Evolutionary conservation across 306 rosid species (phyloP).

Genomic region (Astragalus membranaceus): DNA sequence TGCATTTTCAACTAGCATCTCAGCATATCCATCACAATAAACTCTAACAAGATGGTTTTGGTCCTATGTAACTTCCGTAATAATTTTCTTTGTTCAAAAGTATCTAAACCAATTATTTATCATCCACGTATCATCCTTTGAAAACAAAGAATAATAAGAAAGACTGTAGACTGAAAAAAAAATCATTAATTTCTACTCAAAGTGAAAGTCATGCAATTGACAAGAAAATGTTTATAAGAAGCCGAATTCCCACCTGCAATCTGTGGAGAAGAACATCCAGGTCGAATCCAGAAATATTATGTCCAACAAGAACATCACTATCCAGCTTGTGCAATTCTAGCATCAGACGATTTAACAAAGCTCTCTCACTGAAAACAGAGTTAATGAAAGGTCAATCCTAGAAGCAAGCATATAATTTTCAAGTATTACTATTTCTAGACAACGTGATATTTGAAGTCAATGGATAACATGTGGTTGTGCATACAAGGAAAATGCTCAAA

Average conservation of each 20-base stretch:
- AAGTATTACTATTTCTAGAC: background rate
- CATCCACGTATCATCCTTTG: background rate
- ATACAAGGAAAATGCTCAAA: background rate
- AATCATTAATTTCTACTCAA: background rate
- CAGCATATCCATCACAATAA: constrained; percentile 1
- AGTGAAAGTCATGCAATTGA: background rate
- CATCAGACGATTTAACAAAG: constrained; percentile 78
- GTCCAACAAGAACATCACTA: constrained; percentile 91
- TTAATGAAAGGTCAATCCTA: constrained; percentile 21
- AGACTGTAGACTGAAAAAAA: background rate
- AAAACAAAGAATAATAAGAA: background rate
- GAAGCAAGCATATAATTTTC: constrained; percentile 14
- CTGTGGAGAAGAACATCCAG: constrained; percentile 92
- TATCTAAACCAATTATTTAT: constrained; percentile 11
- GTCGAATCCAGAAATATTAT: constrained; percentile 92
- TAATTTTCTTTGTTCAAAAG: background rate
- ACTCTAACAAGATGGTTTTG: background rate
- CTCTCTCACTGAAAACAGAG: constrained; percentile 75
- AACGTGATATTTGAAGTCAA: background rate
- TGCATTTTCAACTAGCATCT: constrained; percentile 7
- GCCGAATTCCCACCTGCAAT: constrained; percentile 59
- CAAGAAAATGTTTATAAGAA: background rate
- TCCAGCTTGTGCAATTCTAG: constrained; percentile 78
- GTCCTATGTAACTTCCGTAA: constrained; percentile 5
- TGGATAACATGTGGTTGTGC: background rate